Percentiles rank a stretch among this genome's conserved stretches.
Conservation (phyloP, 2,329 filamentous ascomycete species). For the Nemania bipapillata region DNA sequence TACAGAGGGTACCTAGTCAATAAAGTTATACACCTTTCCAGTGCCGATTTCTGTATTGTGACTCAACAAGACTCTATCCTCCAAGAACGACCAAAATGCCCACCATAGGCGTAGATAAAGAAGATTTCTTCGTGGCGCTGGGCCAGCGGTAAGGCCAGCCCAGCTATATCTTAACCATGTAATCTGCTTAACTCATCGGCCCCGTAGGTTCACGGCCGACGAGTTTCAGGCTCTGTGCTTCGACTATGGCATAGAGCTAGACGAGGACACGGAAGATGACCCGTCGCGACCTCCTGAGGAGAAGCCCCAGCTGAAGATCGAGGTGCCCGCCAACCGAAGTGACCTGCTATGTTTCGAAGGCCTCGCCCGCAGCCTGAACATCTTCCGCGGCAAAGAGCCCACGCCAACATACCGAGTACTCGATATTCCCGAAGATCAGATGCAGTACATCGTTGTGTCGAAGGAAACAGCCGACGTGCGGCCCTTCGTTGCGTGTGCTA, state of each 20-base stretch:
- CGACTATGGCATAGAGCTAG: slow-evolving; percentile 97
- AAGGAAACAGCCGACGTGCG: slow-evolving; percentile 80
- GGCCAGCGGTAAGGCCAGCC: slow-evolving; percentile 75
- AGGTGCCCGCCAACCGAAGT: slow-evolving; percentile 39
- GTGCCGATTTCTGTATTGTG: slow-evolving; percentile 15
- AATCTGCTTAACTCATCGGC: slow-evolving; percentile 34
- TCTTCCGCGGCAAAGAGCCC: slow-evolving; percentile 76
- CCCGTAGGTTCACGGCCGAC: slow-evolving; percentile 81
- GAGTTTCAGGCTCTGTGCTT: slow-evolving; percentile 98
- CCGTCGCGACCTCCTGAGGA: slow-evolving; percentile 56
- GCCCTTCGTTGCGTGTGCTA: slow-evolving; percentile 87
- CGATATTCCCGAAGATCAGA: slow-evolving; percentile 75
- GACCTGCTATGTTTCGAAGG: slow-evolving; percentile 41
- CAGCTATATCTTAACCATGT: slow-evolving; percentile 35
- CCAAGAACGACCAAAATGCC: slow-evolving; percentile 72
- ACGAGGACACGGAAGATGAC: slow-evolving; percentile 88
- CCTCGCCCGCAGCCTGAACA: slow-evolving; percentile 41
- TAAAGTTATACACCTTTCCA: background rate
- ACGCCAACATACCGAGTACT: slow-evolving; percentile 83
- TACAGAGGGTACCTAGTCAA: no score
- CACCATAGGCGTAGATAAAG: slow-evolving; percentile 96
- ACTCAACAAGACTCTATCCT: slow-evolving; percentile 32
- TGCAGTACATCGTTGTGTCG: slow-evolving; percentile 83
- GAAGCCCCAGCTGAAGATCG: slow-evolving; percentile 38
- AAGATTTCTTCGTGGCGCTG: slow-evolving; percentile 90